Conservation (phyloP, 371 early-diverging fungal genomes). For the Mucor saturninus region DNA sequence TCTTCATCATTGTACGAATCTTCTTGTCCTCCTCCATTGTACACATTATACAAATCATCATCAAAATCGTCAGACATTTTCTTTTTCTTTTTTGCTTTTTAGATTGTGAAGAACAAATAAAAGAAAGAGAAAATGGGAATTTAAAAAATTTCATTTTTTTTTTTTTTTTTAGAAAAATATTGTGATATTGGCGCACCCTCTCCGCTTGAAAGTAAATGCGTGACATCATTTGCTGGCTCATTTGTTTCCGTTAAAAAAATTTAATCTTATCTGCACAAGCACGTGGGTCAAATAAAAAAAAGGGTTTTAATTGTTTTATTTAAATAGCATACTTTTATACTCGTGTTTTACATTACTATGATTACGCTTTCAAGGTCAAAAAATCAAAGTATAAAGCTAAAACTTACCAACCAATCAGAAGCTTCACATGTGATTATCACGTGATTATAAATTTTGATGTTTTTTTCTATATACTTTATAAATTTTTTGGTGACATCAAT, state of each 20-base stretch:
- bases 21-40: constrained; percentile 38
- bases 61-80: constrained; percentile 45
- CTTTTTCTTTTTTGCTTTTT: not conserved
- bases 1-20: constrained; percentile 40
- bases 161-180: no score
- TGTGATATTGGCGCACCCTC: not conserved
- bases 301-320: no score
- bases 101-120: not conserved
- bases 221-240: not conserved
- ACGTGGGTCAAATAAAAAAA: no score
- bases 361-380: no score
- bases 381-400: no score
- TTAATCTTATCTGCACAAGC: no score
- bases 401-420: not conserved
- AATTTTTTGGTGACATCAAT: not conserved
- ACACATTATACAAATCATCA: constrained; percentile 51
- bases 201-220: not conserved
- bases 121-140: not conserved
- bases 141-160: not conserved
- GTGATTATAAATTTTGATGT: no score
- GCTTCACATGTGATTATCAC: not conserved
- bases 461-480: not conserved
- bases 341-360: no score
- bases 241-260: not conserved
- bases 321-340: no score